Base-by-base conservation (phyloP, 2,329 filamentous ascomycete species). In the Diaporthe citri region DNA sequence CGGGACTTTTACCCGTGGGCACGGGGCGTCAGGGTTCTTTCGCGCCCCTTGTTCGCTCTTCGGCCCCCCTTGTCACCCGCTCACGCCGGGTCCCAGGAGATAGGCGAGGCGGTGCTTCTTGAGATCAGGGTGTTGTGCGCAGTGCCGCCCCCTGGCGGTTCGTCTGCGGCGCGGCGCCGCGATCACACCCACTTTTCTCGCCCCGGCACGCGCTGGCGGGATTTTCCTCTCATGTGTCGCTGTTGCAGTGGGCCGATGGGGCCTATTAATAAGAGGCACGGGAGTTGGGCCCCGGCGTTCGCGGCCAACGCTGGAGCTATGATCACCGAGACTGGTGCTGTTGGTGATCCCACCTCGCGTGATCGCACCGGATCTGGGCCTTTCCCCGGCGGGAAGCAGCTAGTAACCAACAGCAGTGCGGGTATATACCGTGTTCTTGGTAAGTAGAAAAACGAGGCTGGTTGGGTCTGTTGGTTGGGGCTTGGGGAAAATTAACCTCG, bases 331-430 rank as follows among this genome's bases (percentile, higher is more conserved):
- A 43, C 31, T 55, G 34, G 48, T n/a, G 70, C 46, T 72, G 70
- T 72, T 72, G 71, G 46, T 72, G 43, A 64, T 62, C 52, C 39
- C 55, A 71, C 41, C 52, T 59, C 55, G 52, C 43, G 55, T 46
- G 43, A 71, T 52, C 69, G 20, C 69, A 25, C 55, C 69, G 39
- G 55, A 60, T 46, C 69, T 48, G 41, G 52, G 43, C 41, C n/a
- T n/a, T 13, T 15, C 15, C 39, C 55, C 25, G 52, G 56, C 10
- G 10, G 39, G 22, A n/a, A 25, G 52, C 55, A 60, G 28, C 41
- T 59, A 56, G 55, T 39, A 60, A 51, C 69, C 69, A 71, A 71
- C 55, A 51, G 22, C 69, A 71, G n/a, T 36, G 15, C 20, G 22
- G 55, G 22, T 51, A 43, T 4, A 10, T 34, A 36, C 41, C 28